Evolutionary conservation across 2,329 filamentous ascomycete genomes (phyloP).

Genomic region (Cordyceps farinosa): DNA sequence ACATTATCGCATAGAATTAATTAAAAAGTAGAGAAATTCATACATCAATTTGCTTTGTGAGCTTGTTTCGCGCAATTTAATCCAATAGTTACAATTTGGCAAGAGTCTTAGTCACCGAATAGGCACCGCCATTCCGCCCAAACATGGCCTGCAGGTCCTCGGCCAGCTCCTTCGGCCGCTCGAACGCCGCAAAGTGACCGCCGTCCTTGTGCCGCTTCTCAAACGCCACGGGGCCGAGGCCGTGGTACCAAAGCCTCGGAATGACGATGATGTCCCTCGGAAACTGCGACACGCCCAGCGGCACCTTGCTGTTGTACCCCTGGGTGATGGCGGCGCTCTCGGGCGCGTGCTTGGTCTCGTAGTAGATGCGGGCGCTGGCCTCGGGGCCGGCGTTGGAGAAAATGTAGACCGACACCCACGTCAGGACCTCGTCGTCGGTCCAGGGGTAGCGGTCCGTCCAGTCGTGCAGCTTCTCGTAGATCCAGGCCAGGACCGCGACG

Average conservation of each 20-base stretch:
- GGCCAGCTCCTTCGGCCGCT: conserved; percentile 48
- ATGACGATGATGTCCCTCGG: conserved; percentile 53
- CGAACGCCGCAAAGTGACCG: conserved; percentile 56
- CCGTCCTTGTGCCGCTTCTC: conserved; percentile 46
- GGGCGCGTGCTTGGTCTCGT: conserved; percentile 54
- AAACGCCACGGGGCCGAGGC: conserved; percentile 55
- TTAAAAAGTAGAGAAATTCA: background rate
- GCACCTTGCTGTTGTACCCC: conserved; percentile 24
- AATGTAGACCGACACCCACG: conserved; percentile 68
- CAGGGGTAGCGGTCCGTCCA: conserved; percentile 69
- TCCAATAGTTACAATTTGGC: background rate
- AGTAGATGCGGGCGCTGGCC: conserved; percentile 66
- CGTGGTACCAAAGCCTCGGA: conserved; percentile 52
- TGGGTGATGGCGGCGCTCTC: background rate
- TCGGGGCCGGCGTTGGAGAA: conserved; percentile 64
- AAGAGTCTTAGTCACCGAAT: conserved; percentile 30
- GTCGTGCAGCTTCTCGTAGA: conserved; percentile 72
- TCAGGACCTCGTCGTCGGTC: conserved; percentile 69
- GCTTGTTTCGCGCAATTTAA: too few relatives aligned
- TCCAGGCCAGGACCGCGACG: conserved; percentile 66
- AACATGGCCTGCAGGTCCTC: conserved; percentile 54
- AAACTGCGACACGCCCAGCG: conserved; percentile 47
- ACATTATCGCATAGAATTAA: background rate
- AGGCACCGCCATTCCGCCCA: conserved; percentile 44
- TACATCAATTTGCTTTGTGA: background rate